Conservation (phyloP, 2,329 filamentous ascomycete species). For the Talaromyces sp. region DNA sequence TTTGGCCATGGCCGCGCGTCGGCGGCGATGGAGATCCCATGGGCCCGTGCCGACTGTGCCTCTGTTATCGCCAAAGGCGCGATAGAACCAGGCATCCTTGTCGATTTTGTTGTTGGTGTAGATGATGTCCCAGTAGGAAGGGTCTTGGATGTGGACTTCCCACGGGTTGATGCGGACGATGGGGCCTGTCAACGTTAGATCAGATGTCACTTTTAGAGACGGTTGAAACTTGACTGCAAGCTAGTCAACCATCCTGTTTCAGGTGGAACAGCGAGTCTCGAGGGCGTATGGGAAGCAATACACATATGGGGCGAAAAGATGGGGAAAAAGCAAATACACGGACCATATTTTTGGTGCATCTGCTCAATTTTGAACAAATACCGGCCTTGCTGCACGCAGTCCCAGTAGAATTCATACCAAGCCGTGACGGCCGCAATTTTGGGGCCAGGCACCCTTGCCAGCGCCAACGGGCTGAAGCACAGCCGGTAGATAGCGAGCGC, state of each 20-base stretch:
- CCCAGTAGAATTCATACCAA: conserved; percentile 31
- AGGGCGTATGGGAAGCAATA: too few species aligned
- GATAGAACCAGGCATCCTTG: conserved; percentile 19
- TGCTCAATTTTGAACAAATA: conserved; percentile 26
- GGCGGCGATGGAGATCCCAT: conserved; percentile 38
- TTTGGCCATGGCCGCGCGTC: conserved; percentile 39
- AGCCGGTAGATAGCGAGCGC: conserved; percentile 24
- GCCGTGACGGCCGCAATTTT: conserved; percentile 22
- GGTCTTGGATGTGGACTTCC: conserved; percentile 38
- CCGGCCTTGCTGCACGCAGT: conserved; percentile 24
- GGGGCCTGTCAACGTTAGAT: conserved; percentile 24
- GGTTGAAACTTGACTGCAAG: background rate
- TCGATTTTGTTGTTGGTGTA: conserved; percentile 23
- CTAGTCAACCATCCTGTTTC: background rate
- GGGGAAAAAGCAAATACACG: conserved; percentile 3
- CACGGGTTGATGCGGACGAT: conserved; percentile 37
- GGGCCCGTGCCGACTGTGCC: conserved; percentile 18
- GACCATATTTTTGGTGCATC: conserved; percentile 29
- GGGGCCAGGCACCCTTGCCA: conserved; percentile 28
- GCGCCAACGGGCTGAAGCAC: conserved; percentile 25
- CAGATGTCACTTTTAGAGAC: background rate
- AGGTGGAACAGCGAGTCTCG: background rate
- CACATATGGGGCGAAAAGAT: background rate
- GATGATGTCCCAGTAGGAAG: conserved; percentile 32
- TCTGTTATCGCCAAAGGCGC: conserved; percentile 18